A percentile compares a stretch with the other conserved stretches of the same genome.
Evolutionary conservation across 331 rosid species (phyloP).

Genomic region (Prunus yedoensis): DNA sequence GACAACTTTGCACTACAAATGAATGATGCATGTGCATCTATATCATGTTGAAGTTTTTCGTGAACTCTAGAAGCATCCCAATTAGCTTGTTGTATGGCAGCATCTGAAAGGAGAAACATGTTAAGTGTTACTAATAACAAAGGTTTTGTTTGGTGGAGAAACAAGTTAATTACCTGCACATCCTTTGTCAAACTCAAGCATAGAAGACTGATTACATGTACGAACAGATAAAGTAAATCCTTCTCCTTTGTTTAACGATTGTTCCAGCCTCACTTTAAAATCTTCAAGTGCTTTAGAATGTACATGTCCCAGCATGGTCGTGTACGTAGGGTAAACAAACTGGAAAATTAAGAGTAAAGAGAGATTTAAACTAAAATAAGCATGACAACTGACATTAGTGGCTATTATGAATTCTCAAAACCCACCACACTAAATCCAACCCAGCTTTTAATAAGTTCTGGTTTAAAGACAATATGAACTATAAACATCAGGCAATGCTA

Average conservation of each 20-base stretch:
- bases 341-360: conserved; percentile 38
- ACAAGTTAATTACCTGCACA: conserved; percentile 41
- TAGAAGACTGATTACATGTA: conserved; percentile 36
- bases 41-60: conserved; percentile 70
- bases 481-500: too few relatives aligned
- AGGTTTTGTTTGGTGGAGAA: not conserved
- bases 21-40: conserved; percentile 57
- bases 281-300: conserved; percentile 51
- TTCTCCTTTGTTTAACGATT: conserved; percentile 67
- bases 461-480: too few relatives aligned
- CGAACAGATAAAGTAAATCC: conserved; percentile 65
- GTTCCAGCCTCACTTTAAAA: conserved; percentile 65
- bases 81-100: conserved; percentile 52
- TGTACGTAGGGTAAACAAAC: conserved; percentile 62
- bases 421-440: not conserved
- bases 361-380: not conserved
- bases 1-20: conserved; percentile 53
- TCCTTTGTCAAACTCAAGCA: conserved; percentile 63
- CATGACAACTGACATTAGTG: not conserved
- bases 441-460: too few relatives aligned
- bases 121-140: not conserved
- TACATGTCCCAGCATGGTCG: conserved; percentile 64
- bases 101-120: conserved; percentile 47
- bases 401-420: not conserved
- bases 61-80: conserved; percentile 68